These are phyloP conservation scores for Diaporthe destruens DNA, from an alignment of 2,329 filamentous ascomycete genomes.

Conservation along the genomic window DNA sequence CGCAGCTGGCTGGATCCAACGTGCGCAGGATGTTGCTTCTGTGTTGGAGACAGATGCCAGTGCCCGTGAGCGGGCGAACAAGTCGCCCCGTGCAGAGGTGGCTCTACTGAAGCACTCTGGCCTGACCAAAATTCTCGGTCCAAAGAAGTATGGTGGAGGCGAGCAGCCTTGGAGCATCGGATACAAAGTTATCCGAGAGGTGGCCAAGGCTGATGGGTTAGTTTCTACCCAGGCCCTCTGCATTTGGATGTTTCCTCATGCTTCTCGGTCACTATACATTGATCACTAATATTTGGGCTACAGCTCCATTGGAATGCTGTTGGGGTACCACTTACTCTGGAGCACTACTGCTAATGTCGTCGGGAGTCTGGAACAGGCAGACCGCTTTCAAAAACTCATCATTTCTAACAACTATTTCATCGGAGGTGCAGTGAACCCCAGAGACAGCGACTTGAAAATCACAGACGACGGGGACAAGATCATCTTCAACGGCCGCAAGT, in stretches of 20 bases:
- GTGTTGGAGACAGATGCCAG: conserved; percentile 53
- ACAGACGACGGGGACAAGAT: conserved; percentile 65
- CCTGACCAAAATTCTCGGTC: conserved; percentile 55
- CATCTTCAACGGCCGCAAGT: conserved; percentile 72
- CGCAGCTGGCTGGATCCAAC: conserved; percentile 54
- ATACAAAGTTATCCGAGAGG: conserved; percentile 71
- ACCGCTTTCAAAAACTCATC: conserved; percentile 68
- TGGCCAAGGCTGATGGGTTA: conserved; percentile 73
- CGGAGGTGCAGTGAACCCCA: conserved; percentile 74
- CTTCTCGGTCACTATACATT: not conserved
- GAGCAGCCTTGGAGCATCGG: conserved; percentile 61
- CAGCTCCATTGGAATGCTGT: conserved; percentile 72
- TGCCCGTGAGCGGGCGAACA: conserved; percentile 54
- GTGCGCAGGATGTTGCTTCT: conserved; percentile 54
- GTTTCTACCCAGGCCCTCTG: not conserved
- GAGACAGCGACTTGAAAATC: conserved; percentile 72
- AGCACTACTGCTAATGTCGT: conserved; percentile 71
- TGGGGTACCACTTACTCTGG: conserved; percentile 76
- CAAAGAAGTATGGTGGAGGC: conserved; percentile 57
- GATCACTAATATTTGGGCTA: not conserved
- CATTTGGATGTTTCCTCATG: too few relatives aligned
- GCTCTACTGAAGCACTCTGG: conserved; percentile 57
- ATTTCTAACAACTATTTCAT: conserved; percentile 75
- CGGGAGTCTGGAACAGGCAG: conserved; percentile 70
- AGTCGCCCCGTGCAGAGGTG: conserved; percentile 56